Evolutionary conservation across 1,284 basidiomycete genomes (phyloP).

Genomic region (Schizophyllum commune): DNA sequence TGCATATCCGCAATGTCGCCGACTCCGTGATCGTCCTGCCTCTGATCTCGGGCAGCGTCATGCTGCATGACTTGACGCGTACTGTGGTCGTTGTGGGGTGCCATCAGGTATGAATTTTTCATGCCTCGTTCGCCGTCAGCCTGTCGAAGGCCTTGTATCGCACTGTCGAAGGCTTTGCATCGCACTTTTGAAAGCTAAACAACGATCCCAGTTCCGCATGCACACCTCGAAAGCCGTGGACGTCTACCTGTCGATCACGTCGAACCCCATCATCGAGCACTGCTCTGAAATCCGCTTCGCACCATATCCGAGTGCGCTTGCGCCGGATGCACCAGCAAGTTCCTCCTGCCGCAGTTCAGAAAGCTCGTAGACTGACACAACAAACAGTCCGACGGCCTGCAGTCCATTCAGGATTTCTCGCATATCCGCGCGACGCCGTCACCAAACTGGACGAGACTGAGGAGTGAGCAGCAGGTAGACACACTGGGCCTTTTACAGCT

Average conservation of each 20-base stretch:
- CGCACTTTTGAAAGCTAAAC: no score
- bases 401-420: conserved; percentile 69
- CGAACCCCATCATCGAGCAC: conserved; percentile 72
- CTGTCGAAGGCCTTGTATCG: no score
- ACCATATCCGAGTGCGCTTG: conserved; percentile 39
- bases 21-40: conserved; percentile 60
- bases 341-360: not conserved
- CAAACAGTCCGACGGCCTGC: not conserved
- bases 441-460: conserved; percentile 54
- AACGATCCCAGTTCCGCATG: conserved; percentile 86
- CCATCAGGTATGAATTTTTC: conserved; percentile 52
- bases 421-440: conserved; percentile 68
- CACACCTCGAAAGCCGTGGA: conserved; percentile 56
- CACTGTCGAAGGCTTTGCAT: no score
- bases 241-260: conserved; percentile 56
- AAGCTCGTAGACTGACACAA: not conserved
- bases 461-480: not conserved
- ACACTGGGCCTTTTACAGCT: not conserved
- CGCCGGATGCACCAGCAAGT: conserved; percentile 11
- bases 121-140: no score
- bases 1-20: conserved; percentile 53
- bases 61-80: conserved; percentile 52
- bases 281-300: conserved; percentile 54
- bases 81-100: conserved; percentile 63
- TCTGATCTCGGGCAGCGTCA: conserved; percentile 55